Evolutionary conservation across 768 basidiomycete species (phyloP), one percentile per base, ranked within the genome.

Genomic region (Trametes villosa): DNA sequence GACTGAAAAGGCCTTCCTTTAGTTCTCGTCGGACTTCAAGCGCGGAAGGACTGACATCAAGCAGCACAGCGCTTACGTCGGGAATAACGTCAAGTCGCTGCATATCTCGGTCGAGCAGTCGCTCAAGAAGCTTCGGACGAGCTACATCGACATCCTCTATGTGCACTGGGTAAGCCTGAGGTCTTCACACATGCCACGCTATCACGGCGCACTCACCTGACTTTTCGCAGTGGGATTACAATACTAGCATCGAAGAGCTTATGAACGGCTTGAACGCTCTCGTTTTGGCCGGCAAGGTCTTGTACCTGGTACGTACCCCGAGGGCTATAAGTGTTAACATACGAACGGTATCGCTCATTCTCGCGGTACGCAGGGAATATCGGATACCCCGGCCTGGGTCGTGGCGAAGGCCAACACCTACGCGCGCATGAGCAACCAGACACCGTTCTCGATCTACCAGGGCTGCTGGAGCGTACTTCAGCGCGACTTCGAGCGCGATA

Each of bases 141-240:
- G 79, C n/a, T 88, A 82, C 65, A 78, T 86, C 65, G 84, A 86
- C 64, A 77, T 86, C 49, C 68, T 85, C 31, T 85, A 86, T 59
- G 65, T 85, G 6, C 84, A 86, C 64, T 75, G 74, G 69, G 62
- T 64, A 34, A 44, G 62, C 7, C 9, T 9, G 20, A 4, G 9
- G 9, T 18, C 48, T 6, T 34, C 11, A 9, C n/a, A 20, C 20
- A 17, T n/a, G 5, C n/a, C n/a, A n/a, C n/a, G 7, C 26, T 40
- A 18, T 36, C 17, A 9, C 4, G 31, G 18, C 24, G 24, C n/a
- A n/a, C n/a, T n/a, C n/a, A n/a, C n/a, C n/a, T n/a, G n/a, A n/a
- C n/a, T n/a, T 36, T 11, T n/a, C 36, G 8, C 71, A 70, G 66
- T 72, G 76, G 77, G 77, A 78, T 53, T 73, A 72, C 63, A 60